A percentile compares a stretch with the other conserved stretches of the same genome.
These are phyloP conservation scores for Hypoxylon sp. DNA, from an alignment of 2,329 filamentous ascomycete genomes.

Conservation along the genomic window DNA sequence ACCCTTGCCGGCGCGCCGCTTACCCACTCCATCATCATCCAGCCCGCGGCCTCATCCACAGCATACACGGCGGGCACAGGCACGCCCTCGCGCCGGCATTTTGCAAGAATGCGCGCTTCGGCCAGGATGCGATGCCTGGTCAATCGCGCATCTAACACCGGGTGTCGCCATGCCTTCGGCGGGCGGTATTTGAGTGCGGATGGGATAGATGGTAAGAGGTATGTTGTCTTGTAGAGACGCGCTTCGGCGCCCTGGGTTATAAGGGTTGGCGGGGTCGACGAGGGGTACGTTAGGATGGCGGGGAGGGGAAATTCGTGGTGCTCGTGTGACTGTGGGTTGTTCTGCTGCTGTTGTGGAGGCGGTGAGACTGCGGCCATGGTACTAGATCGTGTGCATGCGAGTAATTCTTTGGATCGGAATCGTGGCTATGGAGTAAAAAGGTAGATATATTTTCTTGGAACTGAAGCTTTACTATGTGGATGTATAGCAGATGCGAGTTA, in stretches of 20 bases:
- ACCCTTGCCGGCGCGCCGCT: conserved; percentile 77
- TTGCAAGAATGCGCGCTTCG: conserved; percentile 87
- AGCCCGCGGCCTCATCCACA: conserved; percentile 72
- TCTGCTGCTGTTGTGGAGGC: conserved; percentile 25
- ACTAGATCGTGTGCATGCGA: conserved; percentile 7
- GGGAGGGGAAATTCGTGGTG: conserved; percentile 67
- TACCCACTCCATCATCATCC: conserved; percentile 89
- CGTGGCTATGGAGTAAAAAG: conserved; percentile 9
- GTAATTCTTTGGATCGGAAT: conserved; percentile 15
- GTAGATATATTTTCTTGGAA: not conserved
- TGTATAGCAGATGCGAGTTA: not conserved
- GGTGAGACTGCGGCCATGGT: conserved; percentile 38
- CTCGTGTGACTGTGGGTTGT: conserved; percentile 12
- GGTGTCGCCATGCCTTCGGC: conserved; percentile 91
- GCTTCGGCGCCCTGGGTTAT: conserved; percentile 96
- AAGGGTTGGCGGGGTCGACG: conserved; percentile 72
- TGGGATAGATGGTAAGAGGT: conserved; percentile 75
- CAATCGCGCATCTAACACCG: conserved; percentile 86
- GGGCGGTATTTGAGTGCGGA: conserved; percentile 93
- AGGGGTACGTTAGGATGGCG: conserved; percentile 72
- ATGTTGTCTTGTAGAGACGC: conserved; percentile 88
- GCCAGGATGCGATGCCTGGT: conserved; percentile 89
- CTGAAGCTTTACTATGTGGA: not conserved
- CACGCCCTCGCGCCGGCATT: conserved; percentile 83
- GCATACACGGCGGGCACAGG: conserved; percentile 85